phyloP scores from a whole-genome alignment of 2,329 filamentous ascomycete genomes.

The Aspergillus pseudonomiae region DNA sequence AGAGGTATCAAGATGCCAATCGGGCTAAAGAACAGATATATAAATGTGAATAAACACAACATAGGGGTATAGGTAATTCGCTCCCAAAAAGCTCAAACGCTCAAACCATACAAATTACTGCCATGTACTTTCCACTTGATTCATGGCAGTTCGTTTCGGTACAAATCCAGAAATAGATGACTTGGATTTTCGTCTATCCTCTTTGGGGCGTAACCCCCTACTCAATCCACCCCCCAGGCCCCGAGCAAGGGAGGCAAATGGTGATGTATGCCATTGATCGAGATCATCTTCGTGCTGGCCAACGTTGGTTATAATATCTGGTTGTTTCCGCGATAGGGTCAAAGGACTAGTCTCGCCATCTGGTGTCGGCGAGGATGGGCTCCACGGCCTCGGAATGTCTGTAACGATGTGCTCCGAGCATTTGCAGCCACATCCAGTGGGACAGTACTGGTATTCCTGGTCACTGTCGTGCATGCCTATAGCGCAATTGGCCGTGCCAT shows the following conservation, averaged over 20 bases:
- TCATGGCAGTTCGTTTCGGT: slow-evolving; percentile 28
- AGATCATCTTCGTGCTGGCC: slow-evolving; percentile 39
- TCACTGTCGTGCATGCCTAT: slow-evolving; percentile 17
- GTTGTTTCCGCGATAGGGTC: slow-evolving; percentile 22
- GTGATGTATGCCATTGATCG: slow-evolving; percentile 40
- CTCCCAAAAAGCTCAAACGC: slow-evolving; percentile 1
- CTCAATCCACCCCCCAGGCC: slow-evolving; percentile 48
- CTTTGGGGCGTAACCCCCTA: slow-evolving; percentile 39
- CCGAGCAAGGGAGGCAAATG: slow-evolving; percentile 44
- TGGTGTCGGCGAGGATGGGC: slow-evolving; percentile 20
- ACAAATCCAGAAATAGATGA: slow-evolving; percentile 19
- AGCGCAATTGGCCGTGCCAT: slow-evolving; percentile 17
- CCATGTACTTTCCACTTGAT: slow-evolving; percentile 26
- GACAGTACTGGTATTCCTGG: slow-evolving; percentile 38
- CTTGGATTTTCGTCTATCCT: slow-evolving; percentile 34
- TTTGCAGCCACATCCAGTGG: slow-evolving; percentile 52
- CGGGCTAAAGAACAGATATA: neutral
- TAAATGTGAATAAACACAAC: neutral
- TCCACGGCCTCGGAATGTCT: slow-evolving; percentile 36
- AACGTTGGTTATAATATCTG: slow-evolving; percentile 18
- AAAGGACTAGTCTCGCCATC: slow-evolving; percentile 23
- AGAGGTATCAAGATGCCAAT: neutral
- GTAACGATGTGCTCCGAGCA: slow-evolving; percentile 45
- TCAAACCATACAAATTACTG: slow-evolving; percentile 3
- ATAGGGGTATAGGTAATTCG: slow-evolving; percentile 9